A percentile compares a stretch with the other conserved stretches of the same genome.
Evolutionary conservation across 2,329 filamentous ascomycete species (phyloP).

Genomic region (Colletotrichum plurivorum): DNA sequence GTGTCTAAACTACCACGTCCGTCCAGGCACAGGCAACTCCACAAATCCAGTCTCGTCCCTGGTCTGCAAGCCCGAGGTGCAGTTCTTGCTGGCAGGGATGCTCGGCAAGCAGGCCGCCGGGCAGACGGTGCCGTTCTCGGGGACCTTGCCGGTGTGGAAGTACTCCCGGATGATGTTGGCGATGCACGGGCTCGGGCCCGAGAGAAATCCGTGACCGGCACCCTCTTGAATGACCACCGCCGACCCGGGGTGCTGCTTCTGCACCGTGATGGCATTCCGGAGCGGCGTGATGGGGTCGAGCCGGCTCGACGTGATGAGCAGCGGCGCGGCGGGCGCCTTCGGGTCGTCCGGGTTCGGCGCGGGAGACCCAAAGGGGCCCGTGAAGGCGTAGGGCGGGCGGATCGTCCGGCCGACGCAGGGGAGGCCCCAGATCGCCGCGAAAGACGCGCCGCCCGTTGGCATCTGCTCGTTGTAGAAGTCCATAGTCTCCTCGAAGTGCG

Average conservation of each 20-base stretch:
- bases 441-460: slow-evolving; percentile 41
- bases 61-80: not conserved
- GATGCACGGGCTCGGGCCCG: slow-evolving; percentile 46
- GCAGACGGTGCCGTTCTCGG: slow-evolving; percentile 16
- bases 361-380: slow-evolving; percentile 39
- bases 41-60: not conserved
- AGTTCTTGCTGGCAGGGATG: not conserved
- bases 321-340: slow-evolving; percentile 49
- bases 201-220: slow-evolving; percentile 34
- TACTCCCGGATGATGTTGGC: not conserved
- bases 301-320: slow-evolving; percentile 54
- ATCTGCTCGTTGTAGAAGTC: slow-evolving; percentile 37
- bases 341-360: slow-evolving; percentile 16
- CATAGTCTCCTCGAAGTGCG: slow-evolving; percentile 38
- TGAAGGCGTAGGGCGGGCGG: slow-evolving; percentile 50
- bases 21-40: no score
- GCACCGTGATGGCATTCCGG: slow-evolving; percentile 46
- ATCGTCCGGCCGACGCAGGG: slow-evolving; percentile 50
- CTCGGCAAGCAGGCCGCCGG: slow-evolving; percentile 1
- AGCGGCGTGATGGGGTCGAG: slow-evolving; percentile 58
- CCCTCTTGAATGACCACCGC: slow-evolving; percentile 7
- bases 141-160: not conserved
- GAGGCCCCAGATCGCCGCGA: slow-evolving; percentile 47
- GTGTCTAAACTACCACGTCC: no score
- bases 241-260: slow-evolving; percentile 35